phyloP scores from a whole-genome alignment of 306 rosid genomes.

The Carpinus viminea region DNA sequence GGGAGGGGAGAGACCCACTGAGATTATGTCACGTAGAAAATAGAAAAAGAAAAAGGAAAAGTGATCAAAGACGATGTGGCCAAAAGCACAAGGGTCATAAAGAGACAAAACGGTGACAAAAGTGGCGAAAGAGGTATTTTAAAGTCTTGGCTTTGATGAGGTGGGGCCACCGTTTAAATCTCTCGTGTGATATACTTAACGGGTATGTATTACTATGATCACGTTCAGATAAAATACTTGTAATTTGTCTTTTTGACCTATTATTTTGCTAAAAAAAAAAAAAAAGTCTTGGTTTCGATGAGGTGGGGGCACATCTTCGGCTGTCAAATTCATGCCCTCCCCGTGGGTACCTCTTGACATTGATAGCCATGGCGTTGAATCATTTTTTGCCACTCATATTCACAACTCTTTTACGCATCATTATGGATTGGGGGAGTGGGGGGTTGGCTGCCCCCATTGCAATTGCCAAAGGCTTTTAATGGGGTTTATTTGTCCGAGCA shows the following conservation, averaged over 20 bases:
- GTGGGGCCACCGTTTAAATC: not conserved
- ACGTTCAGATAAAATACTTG: too few species aligned
- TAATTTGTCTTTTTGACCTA: too few species aligned
- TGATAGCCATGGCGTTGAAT: too few species aligned
- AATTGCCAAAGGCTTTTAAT: too few species aligned
- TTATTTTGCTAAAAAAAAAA: too few species aligned
- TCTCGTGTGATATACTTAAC: too few species aligned
- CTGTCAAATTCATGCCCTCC: not conserved
- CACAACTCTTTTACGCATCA: too few species aligned
- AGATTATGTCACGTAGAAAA: not conserved
- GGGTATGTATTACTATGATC: too few species aligned
- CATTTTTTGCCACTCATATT: too few species aligned
- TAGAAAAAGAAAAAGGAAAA: constrained; percentile 17
- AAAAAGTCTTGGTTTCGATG: not conserved
- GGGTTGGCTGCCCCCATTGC: too few species aligned
- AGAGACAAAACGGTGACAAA: constrained; percentile 11
- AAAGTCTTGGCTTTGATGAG: not conserved
- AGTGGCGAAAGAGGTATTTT: not conserved
- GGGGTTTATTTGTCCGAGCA: too few species aligned
- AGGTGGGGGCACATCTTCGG: not conserved
- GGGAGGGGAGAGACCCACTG: not conserved
- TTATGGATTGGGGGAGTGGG: too few species aligned
- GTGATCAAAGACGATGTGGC: constrained; percentile 18
- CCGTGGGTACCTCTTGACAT: not conserved
- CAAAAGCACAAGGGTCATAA: constrained; percentile 23